Evolutionary conservation across 768 basidiomycete genomes (phyloP).

Genomic region (Plicaturopsis crispa): DNA sequence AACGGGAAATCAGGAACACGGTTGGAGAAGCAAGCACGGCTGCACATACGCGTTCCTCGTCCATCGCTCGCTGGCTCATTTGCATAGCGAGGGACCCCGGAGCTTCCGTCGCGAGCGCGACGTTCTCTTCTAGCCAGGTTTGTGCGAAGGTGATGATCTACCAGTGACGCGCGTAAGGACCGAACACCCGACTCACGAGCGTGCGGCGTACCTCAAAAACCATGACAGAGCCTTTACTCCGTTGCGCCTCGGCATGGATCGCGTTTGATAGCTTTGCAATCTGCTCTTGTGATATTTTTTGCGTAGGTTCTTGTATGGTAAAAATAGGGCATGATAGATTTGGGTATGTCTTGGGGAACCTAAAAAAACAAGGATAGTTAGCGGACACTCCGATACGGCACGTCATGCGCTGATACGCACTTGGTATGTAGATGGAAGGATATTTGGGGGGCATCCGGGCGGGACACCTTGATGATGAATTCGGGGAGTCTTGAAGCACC

Average conservation of each 20-base stretch:
- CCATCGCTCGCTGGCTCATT: slow-evolving; percentile 68
- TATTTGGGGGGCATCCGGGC: slow-evolving; percentile 57
- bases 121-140: slow-evolving; percentile 60
- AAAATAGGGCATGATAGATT: slow-evolving; percentile 61
- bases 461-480: slow-evolving; percentile 66
- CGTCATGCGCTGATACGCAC: slow-evolving; percentile 37
- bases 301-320: slow-evolving; percentile 55
- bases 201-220: slow-evolving; percentile 61
- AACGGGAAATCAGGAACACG: slow-evolving; percentile 1
- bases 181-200: neutral
- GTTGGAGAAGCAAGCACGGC: too few relatives aligned
- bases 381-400: slow-evolving; percentile 1
- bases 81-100: slow-evolving; percentile 69
- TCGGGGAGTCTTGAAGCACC: slow-evolving; percentile 64
- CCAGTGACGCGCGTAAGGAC: neutral
- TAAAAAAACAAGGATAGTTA: too few relatives aligned
- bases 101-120: slow-evolving; percentile 49
- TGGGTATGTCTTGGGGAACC: slow-evolving; percentile 83
- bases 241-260: slow-evolving; percentile 62
- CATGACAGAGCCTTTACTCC: slow-evolving; percentile 62
- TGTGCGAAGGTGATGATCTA: slow-evolving; percentile 63
- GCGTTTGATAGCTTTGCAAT: slow-evolving; percentile 47
- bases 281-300: slow-evolving; percentile 52
- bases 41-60: slow-evolving; percentile 60
- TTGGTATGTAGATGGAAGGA: slow-evolving; percentile 63